Conservation (phyloP, 1,139 yeast species). For the Oligophagozyma castellii region DNA sequence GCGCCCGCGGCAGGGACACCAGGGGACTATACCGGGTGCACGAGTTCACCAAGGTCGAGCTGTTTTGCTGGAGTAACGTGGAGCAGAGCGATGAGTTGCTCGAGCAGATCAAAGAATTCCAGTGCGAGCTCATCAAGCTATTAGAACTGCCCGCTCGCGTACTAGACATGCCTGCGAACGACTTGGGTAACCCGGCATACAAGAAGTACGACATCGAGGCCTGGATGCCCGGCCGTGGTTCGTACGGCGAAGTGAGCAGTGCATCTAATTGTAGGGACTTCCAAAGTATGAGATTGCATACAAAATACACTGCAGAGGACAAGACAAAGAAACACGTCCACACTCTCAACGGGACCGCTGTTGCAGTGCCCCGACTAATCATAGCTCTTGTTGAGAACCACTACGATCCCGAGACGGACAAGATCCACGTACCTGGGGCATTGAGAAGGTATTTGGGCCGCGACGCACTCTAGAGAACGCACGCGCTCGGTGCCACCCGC, state of each 20-base stretch:
- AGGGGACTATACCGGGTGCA: slow-evolving; percentile 90
- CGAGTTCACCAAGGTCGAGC: slow-evolving; percentile 93
- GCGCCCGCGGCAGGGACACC: slow-evolving; percentile 89
- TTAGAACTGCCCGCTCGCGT: slow-evolving; percentile 75
- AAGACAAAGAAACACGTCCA: slow-evolving; percentile 44
- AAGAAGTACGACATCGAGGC: slow-evolving; percentile 92
- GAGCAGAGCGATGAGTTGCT: slow-evolving; percentile 37
- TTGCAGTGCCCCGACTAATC: slow-evolving; percentile 88
- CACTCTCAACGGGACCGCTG: slow-evolving; percentile 89
- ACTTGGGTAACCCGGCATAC: slow-evolving; percentile 86
- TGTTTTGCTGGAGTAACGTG: slow-evolving; percentile 61
- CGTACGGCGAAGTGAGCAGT: slow-evolving; percentile 89
- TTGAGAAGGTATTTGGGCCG: slow-evolving; percentile 60
- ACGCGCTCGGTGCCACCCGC: too few species aligned
- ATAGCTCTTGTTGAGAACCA: slow-evolving; percentile 78
- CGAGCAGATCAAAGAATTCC: slow-evolving; percentile 50
- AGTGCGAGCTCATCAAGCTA: slow-evolving; percentile 45
- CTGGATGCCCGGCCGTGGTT: slow-evolving; percentile 95
- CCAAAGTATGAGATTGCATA: slow-evolving; percentile 73
- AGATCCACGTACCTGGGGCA: slow-evolving; percentile 55
- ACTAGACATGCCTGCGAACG: slow-evolving; percentile 79
- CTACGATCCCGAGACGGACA: slow-evolving; percentile 44
- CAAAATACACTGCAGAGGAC: slow-evolving; percentile 31
- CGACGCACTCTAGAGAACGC: too few species aligned
- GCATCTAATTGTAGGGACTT: slow-evolving; percentile 88